phyloP scores from a whole-genome alignment of 2,329 filamentous ascomycete species.

The Byssoonygena ceratinophila region DNA sequence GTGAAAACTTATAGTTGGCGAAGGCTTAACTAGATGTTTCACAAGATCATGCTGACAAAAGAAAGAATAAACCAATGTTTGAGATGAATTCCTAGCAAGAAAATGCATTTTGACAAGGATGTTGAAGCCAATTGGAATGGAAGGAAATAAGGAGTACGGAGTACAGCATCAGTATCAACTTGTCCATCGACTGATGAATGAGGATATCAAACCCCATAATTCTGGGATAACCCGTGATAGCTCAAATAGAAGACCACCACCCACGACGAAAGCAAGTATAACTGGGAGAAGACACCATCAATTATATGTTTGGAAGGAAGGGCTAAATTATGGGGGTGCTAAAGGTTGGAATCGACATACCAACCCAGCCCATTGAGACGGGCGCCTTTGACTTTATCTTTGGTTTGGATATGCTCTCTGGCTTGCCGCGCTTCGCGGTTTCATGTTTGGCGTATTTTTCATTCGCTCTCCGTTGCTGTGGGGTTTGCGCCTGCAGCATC shows the following conservation, averaged over 20 bases:
- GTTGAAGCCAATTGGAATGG: background rate
- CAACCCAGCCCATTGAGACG: slow-evolving; percentile 48
- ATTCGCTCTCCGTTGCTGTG: slow-evolving; percentile 55
- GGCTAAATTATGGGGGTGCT: background rate
- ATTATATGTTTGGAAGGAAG: background rate
- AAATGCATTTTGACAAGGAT: background rate
- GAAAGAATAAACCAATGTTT: background rate
- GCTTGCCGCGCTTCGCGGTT: slow-evolving; percentile 50
- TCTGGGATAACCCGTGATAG: slow-evolving; percentile 39
- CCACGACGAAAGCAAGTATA: slow-evolving; percentile 52
- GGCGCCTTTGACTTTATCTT: slow-evolving; percentile 45
- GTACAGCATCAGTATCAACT: slow-evolving; percentile 5
- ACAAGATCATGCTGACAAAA: background rate
- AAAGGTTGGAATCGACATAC: slow-evolving; percentile 36
- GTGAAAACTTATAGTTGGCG: no score
- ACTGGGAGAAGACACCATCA: slow-evolving; percentile 32
- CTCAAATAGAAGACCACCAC: slow-evolving; percentile 51
- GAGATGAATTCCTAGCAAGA: background rate
- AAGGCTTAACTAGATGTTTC: background rate
- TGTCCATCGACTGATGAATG: slow-evolving; percentile 16
- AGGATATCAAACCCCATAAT: slow-evolving; percentile 25
- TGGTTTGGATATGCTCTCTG: slow-evolving; percentile 35
- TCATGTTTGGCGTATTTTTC: slow-evolving; percentile 50
- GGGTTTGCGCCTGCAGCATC: slow-evolving; percentile 48
- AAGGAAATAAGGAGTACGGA: background rate